Conservation (phyloP, 768 basidiomycete species). For the Boletellus emodensis region DNA sequence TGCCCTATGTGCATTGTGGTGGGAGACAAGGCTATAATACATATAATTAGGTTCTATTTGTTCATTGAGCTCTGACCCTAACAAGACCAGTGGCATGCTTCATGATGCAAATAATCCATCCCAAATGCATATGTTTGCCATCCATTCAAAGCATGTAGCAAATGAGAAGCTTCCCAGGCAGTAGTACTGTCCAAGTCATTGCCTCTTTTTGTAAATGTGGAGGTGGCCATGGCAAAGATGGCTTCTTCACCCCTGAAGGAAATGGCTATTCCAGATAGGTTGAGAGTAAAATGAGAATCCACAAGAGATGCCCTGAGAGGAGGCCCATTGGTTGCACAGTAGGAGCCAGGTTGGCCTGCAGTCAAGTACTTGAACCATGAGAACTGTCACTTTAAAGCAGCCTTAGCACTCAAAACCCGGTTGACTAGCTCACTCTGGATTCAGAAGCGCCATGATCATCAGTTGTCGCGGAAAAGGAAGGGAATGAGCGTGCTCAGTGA, state of each 20-base stretch:
- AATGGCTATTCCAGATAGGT: constrained; percentile 30
- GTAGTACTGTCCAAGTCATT: constrained; percentile 37
- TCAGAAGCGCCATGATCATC: too few species aligned
- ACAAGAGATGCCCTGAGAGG: constrained; percentile 13
- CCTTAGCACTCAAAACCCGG: neutral
- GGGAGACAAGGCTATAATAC: constrained; percentile 22
- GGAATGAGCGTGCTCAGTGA: too few species aligned
- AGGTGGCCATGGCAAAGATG: constrained; percentile 32
- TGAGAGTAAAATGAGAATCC: constrained; percentile 17
- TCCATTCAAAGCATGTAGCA: constrained; percentile 29
- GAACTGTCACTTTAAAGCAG: neutral
- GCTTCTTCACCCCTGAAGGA: constrained; percentile 36
- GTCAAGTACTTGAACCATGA: too few species aligned
- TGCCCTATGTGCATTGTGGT: constrained; percentile 20
- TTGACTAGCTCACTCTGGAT: neutral
- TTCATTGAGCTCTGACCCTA: constrained; percentile 31
- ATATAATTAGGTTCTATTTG: constrained; percentile 26
- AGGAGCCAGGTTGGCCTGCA: too few species aligned
- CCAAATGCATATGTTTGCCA: constrained; percentile 26
- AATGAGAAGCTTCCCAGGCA: constrained; percentile 31
- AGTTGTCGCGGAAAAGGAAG: too few species aligned
- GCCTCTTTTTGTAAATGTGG: constrained; percentile 30
- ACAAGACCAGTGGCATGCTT: constrained; percentile 12
- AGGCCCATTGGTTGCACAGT: constrained; percentile 12
- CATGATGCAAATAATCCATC: constrained; percentile 20